Evolutionary conservation across 1,139 yeast species (phyloP), one percentile per base, ranked within the genome.

Genomic region (Hyphopichia wangnamkhiaoensis): DNA sequence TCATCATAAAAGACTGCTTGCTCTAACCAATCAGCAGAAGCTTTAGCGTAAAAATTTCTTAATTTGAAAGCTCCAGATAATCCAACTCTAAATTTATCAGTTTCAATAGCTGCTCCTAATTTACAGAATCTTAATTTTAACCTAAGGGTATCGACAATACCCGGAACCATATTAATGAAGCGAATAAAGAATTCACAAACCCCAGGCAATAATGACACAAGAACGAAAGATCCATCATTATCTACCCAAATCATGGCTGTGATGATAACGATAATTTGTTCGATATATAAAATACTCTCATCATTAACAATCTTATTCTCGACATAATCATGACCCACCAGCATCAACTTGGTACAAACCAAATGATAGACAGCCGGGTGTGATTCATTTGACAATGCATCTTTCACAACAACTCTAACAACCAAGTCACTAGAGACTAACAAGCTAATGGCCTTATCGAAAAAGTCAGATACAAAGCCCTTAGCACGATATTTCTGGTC

Each of bases 21-120:
- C 44, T 82, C 90, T 39, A 88, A 71, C 91, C 94, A 87, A 33
- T 77, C 83, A 15, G 81, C 75, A 5, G 79, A 74, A 8, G 74
- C 58, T 47, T 80, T 75, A 3, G 89, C 79, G 61, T 80, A 77
- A 34, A 63, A 63, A 54, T 85, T 87, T 49, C 93, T 77, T 13
- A 76, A 48, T 37, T 68, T 68, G 47, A 73, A 73, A 29, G 83
- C 85, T 32, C 91, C 89, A 29, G 71, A 63, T 23, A 75, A 48
- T 0, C 79, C 74, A 23, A 67, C 47, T 24, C 65, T 59, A 6
- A 54, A 56, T 39, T 68, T 62, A 34, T 69, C 66, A 4, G 55
- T 41, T 36, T 82, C 83, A 33, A 83, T 64, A 2, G 75, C 70
- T 28, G 71, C 68, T 5, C 73, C 67, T 47, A 82, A 62, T 47